phyloP scores from a whole-genome alignment of 176 grass and related monocot species.

The Aegilops tauschii region DNA sequence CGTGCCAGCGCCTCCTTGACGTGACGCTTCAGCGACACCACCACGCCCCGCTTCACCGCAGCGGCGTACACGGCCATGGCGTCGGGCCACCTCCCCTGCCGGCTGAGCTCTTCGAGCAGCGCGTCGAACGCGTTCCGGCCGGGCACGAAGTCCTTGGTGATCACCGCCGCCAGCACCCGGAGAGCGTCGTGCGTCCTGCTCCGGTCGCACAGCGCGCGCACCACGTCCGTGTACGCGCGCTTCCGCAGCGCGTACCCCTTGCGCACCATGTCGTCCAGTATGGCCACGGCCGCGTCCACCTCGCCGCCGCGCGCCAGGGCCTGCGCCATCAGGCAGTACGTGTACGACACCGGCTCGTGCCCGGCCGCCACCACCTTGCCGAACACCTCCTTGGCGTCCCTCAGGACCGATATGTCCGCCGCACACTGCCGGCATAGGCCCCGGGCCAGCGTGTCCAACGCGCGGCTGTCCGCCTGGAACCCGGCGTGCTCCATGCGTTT shows the following conservation, averaged over 20 bases:
- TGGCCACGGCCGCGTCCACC: conserved; percentile 57
- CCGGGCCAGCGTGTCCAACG: conserved; percentile 72
- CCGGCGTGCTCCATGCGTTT: conserved; percentile 62
- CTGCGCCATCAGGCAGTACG: conserved; percentile 87
- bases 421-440: conserved; percentile 61
- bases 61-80: conserved; percentile 72
- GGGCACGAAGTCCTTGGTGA: conserved; percentile 59
- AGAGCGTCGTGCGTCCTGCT: conserved; percentile 64
- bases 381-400: conserved; percentile 61
- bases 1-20: conserved; percentile 4
- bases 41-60: conserved; percentile 65
- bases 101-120: conserved; percentile 56
- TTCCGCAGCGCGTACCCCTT: conserved; percentile 63
- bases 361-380: conserved; percentile 33
- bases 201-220: conserved; percentile 62
- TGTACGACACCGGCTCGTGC: conserved; percentile 66
- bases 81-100: conserved; percentile 55
- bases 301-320: conserved; percentile 76
- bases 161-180: conserved; percentile 57
- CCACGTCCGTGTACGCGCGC: conserved; percentile 74
- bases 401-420: conserved; percentile 32
- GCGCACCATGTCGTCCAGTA: conserved; percentile 69
- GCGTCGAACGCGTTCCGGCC: conserved; percentile 71
- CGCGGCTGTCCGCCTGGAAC: conserved; percentile 55
- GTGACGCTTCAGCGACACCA: conserved; percentile 50